Evolutionary conservation across 192 early-diverging fungal genomes (phyloP), one percentile per base, ranked within the genome.

Genomic region (Entophlyctis luteolus): DNA sequence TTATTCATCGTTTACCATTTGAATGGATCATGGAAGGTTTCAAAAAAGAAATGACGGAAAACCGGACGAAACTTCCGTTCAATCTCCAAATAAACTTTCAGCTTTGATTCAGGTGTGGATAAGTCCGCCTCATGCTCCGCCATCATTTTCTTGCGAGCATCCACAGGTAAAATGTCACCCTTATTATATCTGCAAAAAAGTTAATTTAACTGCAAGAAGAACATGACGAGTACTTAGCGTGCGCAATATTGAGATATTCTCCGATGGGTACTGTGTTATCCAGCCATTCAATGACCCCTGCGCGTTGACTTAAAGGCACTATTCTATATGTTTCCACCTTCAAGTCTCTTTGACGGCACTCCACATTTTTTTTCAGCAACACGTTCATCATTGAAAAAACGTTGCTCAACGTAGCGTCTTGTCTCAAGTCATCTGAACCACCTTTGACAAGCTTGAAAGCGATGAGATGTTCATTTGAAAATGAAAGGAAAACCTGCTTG

Each of bases 31-130:
- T 76, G 75, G 28, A 92, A 90, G 34, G 84, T 77, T 65, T 93
- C 89, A 67, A 89, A 90, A 65, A 93, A 98, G 35, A 91, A 86
- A 59, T 86, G 81, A 1, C 86, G 70, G 54, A 91, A 84, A 1
- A 87, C 79, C 2, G 88, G 89, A 23, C 73, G 70, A 65, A 85
- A 81, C 32, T 77, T 34, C 3, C 2, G 28, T 22, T 75, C 75
- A 2, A 90, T 85, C 4, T 71, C 66, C 10, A 69, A 67, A 73
- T 81, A 89, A 3, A 86, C 71, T 27, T 63, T 62, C 3, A 83
- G 72, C 69, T 88, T 80, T 76, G 86, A 54, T 72, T 88, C 31
- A 70, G 81, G 52, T 56, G 73, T 65, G 5, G 80, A 65, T n/a
- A 70, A 59, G 18, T 75, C 62, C 12, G 62, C 49, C 18, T 69